phyloP scores from a whole-genome alignment of 1,284 basidiomycete species.

The Fomitopsis betulina region DNA sequence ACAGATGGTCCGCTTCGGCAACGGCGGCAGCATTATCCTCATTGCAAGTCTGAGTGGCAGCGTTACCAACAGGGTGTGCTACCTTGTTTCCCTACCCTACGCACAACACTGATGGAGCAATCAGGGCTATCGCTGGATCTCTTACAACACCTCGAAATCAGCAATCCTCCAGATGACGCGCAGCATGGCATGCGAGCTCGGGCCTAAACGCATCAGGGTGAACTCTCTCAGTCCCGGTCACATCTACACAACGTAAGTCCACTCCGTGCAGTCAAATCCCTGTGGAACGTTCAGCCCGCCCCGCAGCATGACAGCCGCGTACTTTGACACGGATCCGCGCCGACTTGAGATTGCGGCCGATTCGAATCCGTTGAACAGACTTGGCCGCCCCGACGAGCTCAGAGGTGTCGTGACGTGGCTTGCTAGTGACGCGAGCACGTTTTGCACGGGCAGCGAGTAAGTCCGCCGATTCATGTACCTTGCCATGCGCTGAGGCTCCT shows the following conservation, averaged over 20 bases:
- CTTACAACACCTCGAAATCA: constrained; percentile 80
- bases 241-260: constrained; percentile 65
- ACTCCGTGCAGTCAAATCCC: background rate
- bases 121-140: constrained; percentile 73
- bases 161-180: constrained; percentile 80
- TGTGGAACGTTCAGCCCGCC: background rate
- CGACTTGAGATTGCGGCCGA: constrained; percentile 70
- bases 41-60: constrained; percentile 88
- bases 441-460: constrained; percentile 74
- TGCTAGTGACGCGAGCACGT: constrained; percentile 74
- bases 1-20: constrained; percentile 69
- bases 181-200: constrained; percentile 83
- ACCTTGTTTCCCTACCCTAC: too few relatives aligned
- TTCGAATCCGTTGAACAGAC: constrained; percentile 70
- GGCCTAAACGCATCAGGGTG: constrained; percentile 64
- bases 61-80: constrained; percentile 70
- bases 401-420: constrained; percentile 78
- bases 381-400: constrained; percentile 74
- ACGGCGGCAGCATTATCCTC: constrained; percentile 73
- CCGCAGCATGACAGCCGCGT: constrained; percentile 72
- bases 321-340: constrained; percentile 67
- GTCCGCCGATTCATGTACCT: constrained; percentile 25
- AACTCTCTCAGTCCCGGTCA: constrained; percentile 76
- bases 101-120: background rate
- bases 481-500: background rate